phyloP scores from a whole-genome alignment of 163 green algal species.

The Volvox carteri region DNA sequence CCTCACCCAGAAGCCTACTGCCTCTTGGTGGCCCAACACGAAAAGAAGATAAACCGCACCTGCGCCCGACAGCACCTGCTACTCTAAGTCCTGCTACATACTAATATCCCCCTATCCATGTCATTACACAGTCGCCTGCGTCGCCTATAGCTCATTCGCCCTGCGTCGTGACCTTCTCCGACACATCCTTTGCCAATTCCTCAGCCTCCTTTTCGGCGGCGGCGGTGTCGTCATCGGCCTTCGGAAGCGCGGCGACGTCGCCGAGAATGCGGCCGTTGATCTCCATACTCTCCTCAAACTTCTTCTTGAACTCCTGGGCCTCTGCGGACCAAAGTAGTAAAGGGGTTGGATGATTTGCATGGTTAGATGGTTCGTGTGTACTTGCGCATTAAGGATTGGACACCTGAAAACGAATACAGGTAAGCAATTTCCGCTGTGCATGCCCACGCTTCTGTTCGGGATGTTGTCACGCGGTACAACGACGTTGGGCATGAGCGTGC shows the following conservation, averaged over 20 bases:
- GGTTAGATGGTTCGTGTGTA: no score
- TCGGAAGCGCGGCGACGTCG: slow-evolving; percentile 57
- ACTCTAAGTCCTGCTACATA: not conserved
- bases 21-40: no score
- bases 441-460: no score
- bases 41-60: not conserved
- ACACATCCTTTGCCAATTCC: slow-evolving; percentile 58
- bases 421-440: no score
- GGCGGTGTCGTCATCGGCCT: slow-evolving; percentile 54
- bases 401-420: no score
- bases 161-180: slow-evolving; percentile 51
- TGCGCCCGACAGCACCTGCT: not conserved
- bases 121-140: no score
- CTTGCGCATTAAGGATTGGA: no score
- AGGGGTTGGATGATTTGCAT: no score
- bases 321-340: no score
- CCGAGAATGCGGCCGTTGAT: slow-evolving; percentile 68
- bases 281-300: slow-evolving; percentile 85
- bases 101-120: not conserved
- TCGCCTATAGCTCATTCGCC: slow-evolving; percentile 42
- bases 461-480: no score
- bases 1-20: not conserved
- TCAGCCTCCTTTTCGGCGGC: slow-evolving; percentile 45
- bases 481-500: no score
- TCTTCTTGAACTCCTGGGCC: slow-evolving; percentile 90